Conservation (phyloP, 2,329 filamentous ascomycete species). For the Dendryphion nanum region DNA sequence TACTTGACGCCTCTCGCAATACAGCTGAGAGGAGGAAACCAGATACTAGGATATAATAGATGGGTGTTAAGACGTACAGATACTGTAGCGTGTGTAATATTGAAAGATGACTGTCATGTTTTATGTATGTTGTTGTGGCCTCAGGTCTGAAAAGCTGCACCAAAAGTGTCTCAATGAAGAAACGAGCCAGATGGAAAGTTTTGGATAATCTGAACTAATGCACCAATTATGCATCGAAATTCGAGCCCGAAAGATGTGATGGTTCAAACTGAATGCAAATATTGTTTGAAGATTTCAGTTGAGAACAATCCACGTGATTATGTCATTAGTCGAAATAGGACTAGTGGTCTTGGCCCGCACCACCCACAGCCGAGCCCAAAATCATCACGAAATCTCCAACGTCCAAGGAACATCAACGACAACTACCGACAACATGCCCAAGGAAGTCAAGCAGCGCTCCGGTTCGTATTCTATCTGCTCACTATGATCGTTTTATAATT, state of each 20-base stretch:
- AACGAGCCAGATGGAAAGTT: too few relatives aligned
- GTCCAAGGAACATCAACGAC: conserved; percentile 9
- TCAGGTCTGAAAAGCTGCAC: too few relatives aligned
- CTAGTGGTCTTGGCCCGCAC: conserved; percentile 14
- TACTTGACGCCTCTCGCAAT: conserved; percentile 65
- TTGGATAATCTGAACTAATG: too few relatives aligned
- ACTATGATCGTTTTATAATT: neutral
- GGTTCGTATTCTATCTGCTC: conserved; percentile 20
- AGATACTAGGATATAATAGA: conserved; percentile 38
- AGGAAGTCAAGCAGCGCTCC: conserved; percentile 55
- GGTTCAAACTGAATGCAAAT: too few relatives aligned
- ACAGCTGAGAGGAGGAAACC: conserved; percentile 48
- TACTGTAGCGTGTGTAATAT: too few relatives aligned
- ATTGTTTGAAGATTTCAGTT: too few relatives aligned
- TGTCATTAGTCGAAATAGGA: neutral
- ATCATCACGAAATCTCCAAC: conserved; percentile 12
- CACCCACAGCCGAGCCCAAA: conserved; percentile 14
- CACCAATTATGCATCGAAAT: too few relatives aligned
- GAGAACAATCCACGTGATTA: neutral
- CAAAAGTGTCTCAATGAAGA: too few relatives aligned
- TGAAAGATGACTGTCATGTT: too few relatives aligned
- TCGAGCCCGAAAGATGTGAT: too few relatives aligned
- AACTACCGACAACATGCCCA: conserved; percentile 47
- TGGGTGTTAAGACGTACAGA: too few relatives aligned
- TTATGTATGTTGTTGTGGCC: too few relatives aligned